A percentile compares a stretch with the other conserved stretches of the same genome.
Conservation (phyloP, 2,329 filamentous ascomycete species). For the Trichoderma arundinaceum region DNA sequence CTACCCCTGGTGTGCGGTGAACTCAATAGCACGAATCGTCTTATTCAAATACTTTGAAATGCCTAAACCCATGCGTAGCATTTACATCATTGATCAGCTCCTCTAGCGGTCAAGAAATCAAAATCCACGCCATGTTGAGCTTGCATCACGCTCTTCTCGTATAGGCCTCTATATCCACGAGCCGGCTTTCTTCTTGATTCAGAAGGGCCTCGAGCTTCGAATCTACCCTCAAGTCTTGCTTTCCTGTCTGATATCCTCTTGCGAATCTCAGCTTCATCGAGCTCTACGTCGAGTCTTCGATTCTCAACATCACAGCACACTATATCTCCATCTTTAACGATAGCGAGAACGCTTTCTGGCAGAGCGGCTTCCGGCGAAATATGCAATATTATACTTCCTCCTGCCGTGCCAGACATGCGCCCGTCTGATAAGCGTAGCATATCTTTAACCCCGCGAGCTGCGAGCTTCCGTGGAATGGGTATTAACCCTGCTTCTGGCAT, state of each 20-base stretch:
- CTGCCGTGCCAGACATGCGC: slow-evolving; percentile 82
- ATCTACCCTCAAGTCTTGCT: neutral
- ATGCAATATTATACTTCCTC: slow-evolving; percentile 89
- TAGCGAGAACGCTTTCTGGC: slow-evolving; percentile 76
- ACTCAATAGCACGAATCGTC: no score
- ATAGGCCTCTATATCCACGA: slow-evolving; percentile 65
- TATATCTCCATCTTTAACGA: slow-evolving; percentile 76
- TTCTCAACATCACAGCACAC: slow-evolving; percentile 79
- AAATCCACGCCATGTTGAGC: slow-evolving; percentile 66
- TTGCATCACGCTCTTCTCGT: slow-evolving; percentile 64
- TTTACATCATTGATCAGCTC: slow-evolving; percentile 34
- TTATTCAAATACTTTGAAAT: no score
- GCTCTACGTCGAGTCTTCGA: slow-evolving; percentile 62
- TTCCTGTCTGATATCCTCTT: slow-evolving; percentile 9
- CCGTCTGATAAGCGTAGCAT: slow-evolving; percentile 88
- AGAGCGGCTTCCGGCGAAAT: slow-evolving; percentile 82
- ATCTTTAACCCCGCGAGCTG: slow-evolving; percentile 75
- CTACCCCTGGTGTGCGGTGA: no score
- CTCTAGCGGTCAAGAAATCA: slow-evolving; percentile 61
- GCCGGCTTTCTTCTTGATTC: slow-evolving; percentile 43
- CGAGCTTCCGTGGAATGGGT: slow-evolving; percentile 75
- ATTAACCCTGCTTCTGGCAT: slow-evolving; percentile 83
- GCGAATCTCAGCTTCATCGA: slow-evolving; percentile 73
- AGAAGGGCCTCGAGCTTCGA: neutral
- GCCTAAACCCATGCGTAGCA: neutral